Evolutionary conservation across 345 rosid species (phyloP), one percentile per base, ranked within the genome.

Genomic region (Gossypium turneri): DNA sequence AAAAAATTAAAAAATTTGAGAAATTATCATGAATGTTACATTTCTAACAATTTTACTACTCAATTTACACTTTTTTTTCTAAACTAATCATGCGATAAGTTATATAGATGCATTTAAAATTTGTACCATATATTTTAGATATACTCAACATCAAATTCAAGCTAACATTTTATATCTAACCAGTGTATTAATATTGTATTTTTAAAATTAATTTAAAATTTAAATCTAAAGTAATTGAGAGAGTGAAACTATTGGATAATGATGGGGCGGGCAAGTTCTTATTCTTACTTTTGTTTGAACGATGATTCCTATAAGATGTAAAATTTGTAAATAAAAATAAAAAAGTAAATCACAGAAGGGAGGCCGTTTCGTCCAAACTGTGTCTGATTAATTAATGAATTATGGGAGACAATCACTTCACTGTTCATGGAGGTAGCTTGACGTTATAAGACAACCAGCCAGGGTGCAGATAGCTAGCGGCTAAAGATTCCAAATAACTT

Each of bases 381-480:
- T 19, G 16, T 10, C 27, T 41, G 2, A 6, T 43, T 65, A 9
- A 13, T 60, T 12, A 25, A 60, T 60, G 27, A 27, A 41, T 64
- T 10, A 64, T 41, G 68, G 68, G 48, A 19, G 34, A 24, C 20
- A 44, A 44, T 47, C 19, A 22, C 2, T 11, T 12, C 2, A 24
- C 55, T 67, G 71, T 67, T 67, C 71, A 67, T 67, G 71, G 13
- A 45, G 20, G 19, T 67, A 45, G 52, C 4, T 66, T 66, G 45
- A 45, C 70, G 70, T 44, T 45, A 17, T 53, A 53, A 7, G 48
- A 20, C 34, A 19, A 1, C 53, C 61, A 19, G 11, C 70, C 61
- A 57, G 27, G 17, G n/a, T 67, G 71, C 29, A 43, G 2, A 34
- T 2, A 43, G 12, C 56, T 2, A 43, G 12, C 56, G 71, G 56